These are phyloP conservation scores for Pluteus cervinus DNA, from an alignment of 768 basidiomycete species.

Conservation along the genomic window DNA sequence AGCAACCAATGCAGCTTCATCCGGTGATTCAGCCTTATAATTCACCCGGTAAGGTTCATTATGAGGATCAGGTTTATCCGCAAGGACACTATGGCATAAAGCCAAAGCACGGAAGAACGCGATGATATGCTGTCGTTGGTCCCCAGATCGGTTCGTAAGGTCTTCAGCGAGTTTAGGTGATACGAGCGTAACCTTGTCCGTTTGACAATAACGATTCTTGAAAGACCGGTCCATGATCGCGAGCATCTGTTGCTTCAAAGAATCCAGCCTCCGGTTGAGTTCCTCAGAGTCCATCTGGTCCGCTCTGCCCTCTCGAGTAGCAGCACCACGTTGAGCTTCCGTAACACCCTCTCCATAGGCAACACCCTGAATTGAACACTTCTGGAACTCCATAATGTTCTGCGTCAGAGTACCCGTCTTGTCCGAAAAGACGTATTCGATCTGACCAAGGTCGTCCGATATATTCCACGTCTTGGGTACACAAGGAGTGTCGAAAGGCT, in stretches of 20 bases:
- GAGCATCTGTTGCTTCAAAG: conserved; percentile 74
- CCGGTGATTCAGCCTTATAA: conserved; percentile 96
- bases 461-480: conserved; percentile 98
- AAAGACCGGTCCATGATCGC: conserved; percentile 66
- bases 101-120: conserved; percentile 96
- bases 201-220: conserved; percentile 83
- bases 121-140: conserved; percentile 61
- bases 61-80: conserved; percentile 65
- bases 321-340: conserved; percentile 91
- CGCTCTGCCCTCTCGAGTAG: conserved; percentile 70
- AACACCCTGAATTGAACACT: conserved; percentile 81
- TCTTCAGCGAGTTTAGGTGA: conserved; percentile 82
- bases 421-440: conserved; percentile 88
- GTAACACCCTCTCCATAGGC: conserved; percentile 92
- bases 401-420: conserved; percentile 97
- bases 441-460: conserved; percentile 97
- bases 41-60: conserved; percentile 58
- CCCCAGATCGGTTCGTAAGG: conserved; percentile 52
- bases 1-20: conserved; percentile 90
- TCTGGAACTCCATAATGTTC: conserved; percentile 98
- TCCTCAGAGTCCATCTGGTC: conserved; percentile 66
- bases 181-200: conserved; percentile 80
- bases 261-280: conserved; percentile 56
- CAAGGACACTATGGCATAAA: conserved; percentile 86
- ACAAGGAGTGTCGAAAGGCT: conserved; percentile 78